phyloP scores from a whole-genome alignment of 176 grass and related monocot species.

The Oropetium thomaeum region DNA sequence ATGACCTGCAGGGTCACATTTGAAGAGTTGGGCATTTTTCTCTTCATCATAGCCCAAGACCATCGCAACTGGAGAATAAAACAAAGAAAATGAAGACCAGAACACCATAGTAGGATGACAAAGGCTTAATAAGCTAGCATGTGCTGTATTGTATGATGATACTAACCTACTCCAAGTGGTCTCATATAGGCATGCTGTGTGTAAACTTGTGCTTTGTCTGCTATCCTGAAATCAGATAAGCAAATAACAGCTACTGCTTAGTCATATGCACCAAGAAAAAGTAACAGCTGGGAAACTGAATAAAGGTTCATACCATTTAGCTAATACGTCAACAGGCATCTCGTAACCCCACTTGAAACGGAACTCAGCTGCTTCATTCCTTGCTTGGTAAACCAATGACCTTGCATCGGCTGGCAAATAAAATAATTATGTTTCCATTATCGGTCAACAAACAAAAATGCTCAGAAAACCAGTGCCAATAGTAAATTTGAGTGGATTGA shows the following conservation, averaged over 20 bases:
- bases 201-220: conserved; percentile 98
- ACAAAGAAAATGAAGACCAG: conserved; percentile 10
- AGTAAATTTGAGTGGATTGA: background rate
- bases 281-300: background rate
- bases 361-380: conserved; percentile 97
- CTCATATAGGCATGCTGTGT: conserved; percentile 99
- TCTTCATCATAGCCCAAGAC: conserved; percentile 95
- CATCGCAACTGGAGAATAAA: conserved; percentile 69
- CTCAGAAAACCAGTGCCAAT: background rate
- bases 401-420: conserved; percentile 86
- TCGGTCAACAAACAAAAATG: background rate
- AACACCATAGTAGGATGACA: background rate
- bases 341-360: conserved; percentile 99
- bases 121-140: background rate
- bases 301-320: conserved; percentile 67
- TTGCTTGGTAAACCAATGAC: conserved; percentile 96
- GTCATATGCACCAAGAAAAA: conserved; percentile 9
- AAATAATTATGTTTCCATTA: conserved; percentile 8
- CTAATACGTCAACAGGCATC: conserved; percentile 93
- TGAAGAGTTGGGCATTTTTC: conserved; percentile 95
- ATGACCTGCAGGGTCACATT: conserved; percentile 96
- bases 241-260: background rate
- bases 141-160: conserved; percentile 1
- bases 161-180: conserved; percentile 93
- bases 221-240: conserved; percentile 68